phyloP scores from a whole-genome alignment of 177 flowering plant genomes.

The Vitis hybrid region DNA sequence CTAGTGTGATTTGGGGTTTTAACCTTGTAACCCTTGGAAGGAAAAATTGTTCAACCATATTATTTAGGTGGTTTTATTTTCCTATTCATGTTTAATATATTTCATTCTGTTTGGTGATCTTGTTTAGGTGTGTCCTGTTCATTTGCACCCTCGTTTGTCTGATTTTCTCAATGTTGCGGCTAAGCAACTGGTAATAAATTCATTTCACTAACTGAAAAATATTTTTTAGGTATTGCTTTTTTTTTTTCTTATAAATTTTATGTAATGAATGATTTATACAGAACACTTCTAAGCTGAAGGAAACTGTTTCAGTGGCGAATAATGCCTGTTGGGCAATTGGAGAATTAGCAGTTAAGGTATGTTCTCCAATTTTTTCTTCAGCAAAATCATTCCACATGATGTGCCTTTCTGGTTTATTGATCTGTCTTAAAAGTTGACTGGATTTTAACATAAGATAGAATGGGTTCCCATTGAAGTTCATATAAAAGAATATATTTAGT shows the following conservation, averaged over 20 bases:
- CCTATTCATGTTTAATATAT: background rate
- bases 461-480: background rate
- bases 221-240: background rate
- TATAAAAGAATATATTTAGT: background rate
- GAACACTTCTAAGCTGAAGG: conserved; percentile 67
- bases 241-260: conserved; percentile 5
- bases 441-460: background rate
- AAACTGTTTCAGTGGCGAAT: conserved; percentile 87
- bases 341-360: conserved; percentile 95
- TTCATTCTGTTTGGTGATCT: background rate
- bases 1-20: background rate
- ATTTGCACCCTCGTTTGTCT: conserved; percentile 79
- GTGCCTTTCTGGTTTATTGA: background rate
- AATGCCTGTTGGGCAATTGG: conserved; percentile 99
- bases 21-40: background rate
- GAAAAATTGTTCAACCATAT: background rate
- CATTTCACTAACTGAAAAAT: background rate
- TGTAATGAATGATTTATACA: conserved; percentile 24
- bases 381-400: background rate
- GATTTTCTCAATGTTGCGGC: conserved; percentile 82
- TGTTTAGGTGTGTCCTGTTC: conserved; percentile 74
- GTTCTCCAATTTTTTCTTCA: background rate
- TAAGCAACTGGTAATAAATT: conserved; percentile 74
- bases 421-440: background rate
- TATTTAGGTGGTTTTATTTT: background rate